Base-by-base conservation (phyloP, 768 basidiomycete genomes). In the Termitomyces sp. region DNA sequence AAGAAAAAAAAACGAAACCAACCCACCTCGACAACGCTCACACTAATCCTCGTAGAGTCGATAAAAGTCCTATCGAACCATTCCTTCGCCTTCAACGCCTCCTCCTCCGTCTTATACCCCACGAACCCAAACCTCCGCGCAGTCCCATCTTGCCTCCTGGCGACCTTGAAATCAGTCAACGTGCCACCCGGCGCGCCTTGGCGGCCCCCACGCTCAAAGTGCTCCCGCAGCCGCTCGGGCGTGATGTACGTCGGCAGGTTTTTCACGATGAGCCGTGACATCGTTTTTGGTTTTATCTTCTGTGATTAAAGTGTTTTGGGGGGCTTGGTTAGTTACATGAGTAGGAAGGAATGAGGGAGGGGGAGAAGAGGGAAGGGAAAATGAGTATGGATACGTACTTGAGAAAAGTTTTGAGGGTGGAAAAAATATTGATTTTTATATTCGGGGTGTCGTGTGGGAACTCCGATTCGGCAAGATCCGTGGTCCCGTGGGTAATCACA, bases 101-200 rank as follows among this genome's bases (percentile, higher is more conserved):
- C 91, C 31, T 81, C 76, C 33, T 87, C 79, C 0, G 87, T 82
- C 73, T 91, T 93, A 78, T 86, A 98, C 0, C 97, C 97, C 9
- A 96, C 79, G 67, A 98, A 99, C 0, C 91, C 97, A 69, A 99
- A 95, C 36, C 91, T 80, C 8, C 97, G 79, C 0, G 89, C 87
- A 0, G 86, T 87, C 1, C 93, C 94, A 68, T 93, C 87, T 0
- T 72, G 75, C 70, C 91, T 90, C 30, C 78, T 78, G 4, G 93
- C 84, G 53, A 98, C 80, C 69, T 91, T 91, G 52, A 87, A 78
- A 74, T 98, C 97, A 4, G 97, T 99, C 48, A 97, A 79, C 1
- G 80, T 83, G 4, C 87, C 89, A 0, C 76, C 73, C 1, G 88
- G 89, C 20, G 81, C 80, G 27, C 77, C 80, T 36, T 77, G n/a